These are phyloP conservation scores for Lanmaoa rubissima DNA, from an alignment of 768 basidiomycete species.

Conservation along the genomic window DNA sequence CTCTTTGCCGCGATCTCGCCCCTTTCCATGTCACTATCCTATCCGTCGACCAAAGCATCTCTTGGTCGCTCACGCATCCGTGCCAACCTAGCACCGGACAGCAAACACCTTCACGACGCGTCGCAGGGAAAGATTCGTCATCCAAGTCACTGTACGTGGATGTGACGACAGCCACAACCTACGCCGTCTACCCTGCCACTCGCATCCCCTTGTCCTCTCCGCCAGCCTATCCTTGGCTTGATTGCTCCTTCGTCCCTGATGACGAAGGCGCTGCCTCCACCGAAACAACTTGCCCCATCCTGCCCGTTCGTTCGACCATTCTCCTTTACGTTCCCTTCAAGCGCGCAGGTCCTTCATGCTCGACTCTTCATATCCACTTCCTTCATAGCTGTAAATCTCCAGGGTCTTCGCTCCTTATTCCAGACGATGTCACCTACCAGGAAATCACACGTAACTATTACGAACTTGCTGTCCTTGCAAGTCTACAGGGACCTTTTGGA, in stretches of 20 bases:
- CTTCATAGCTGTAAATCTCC: constrained; percentile 48
- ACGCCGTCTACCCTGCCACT: constrained; percentile 44
- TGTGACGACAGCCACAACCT: constrained; percentile 42
- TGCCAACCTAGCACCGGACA: constrained; percentile 20
- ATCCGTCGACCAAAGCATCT: constrained; percentile 55
- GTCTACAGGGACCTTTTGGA: constrained; percentile 40
- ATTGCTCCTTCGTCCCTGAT: constrained; percentile 36
- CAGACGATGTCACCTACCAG: constrained; percentile 35
- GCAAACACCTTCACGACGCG: constrained; percentile 28
- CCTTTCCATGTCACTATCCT: constrained; percentile 60
- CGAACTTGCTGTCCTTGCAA: constrained; percentile 63
- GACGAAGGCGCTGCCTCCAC: constrained; percentile 18
- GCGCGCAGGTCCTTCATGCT: constrained; percentile 37
- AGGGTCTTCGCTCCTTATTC: constrained; percentile 36
- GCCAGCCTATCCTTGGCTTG: constrained; percentile 27
- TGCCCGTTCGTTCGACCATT: constrained; percentile 56
- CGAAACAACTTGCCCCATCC: constrained; percentile 39
- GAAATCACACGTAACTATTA: constrained; percentile 71
- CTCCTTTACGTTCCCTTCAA: constrained; percentile 54
- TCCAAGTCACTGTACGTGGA: constrained; percentile 35
- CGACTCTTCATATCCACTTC: constrained; percentile 61
- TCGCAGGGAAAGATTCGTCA: constrained; percentile 30
- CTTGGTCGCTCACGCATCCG: constrained; percentile 55
- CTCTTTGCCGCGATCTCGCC: constrained; percentile 40
- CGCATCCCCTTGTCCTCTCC: constrained; percentile 43